phyloP scores from a whole-genome alignment of 75 land plant species.

The Picea sitchensis region DNA sequence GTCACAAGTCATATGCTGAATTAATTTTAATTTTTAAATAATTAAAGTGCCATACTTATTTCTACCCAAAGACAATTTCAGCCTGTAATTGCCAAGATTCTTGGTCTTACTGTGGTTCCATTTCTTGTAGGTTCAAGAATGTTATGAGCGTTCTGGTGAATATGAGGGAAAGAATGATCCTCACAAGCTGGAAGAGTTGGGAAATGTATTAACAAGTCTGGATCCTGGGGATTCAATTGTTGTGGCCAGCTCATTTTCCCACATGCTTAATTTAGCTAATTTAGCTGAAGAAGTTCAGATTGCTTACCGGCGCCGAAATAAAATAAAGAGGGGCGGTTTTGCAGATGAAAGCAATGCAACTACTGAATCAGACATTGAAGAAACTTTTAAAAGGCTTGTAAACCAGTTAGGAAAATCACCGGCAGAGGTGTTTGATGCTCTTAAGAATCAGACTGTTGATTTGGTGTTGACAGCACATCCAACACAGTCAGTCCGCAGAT shows the following conservation, averaged over 20 bases:
- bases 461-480: constrained; percentile 92
- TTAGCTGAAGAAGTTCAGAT: constrained; percentile 96
- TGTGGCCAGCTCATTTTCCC: constrained; percentile 76
- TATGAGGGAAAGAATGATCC: constrained; percentile 69
- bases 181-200: constrained; percentile 75
- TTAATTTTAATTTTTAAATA: too few relatives aligned
- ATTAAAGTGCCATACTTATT: not conserved
- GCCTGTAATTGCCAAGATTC: not conserved
- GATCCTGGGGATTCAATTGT: constrained; percentile 91
- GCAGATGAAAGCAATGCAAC: constrained; percentile 74
- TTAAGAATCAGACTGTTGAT: constrained; percentile 90
- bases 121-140: constrained; percentile 65
- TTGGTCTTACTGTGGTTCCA: constrained; percentile 7
- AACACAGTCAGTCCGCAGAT: constrained; percentile 85
- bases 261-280: constrained; percentile 89
- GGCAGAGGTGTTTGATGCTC: constrained; percentile 83
- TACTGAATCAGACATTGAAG: constrained; percentile 91
- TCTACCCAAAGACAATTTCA: not conserved
- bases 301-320: constrained; percentile 66
- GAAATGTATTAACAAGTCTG: constrained; percentile 56
- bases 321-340: constrained; percentile 67
- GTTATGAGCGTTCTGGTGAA: constrained; percentile 85
- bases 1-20: not conserved
- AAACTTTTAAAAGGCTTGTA: constrained; percentile 76
- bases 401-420: constrained; percentile 64